Evolutionary conservation across 148 eudicot genomes (phyloP), one percentile per base, ranked within the genome.

Genomic region (Cornus florida): DNA sequence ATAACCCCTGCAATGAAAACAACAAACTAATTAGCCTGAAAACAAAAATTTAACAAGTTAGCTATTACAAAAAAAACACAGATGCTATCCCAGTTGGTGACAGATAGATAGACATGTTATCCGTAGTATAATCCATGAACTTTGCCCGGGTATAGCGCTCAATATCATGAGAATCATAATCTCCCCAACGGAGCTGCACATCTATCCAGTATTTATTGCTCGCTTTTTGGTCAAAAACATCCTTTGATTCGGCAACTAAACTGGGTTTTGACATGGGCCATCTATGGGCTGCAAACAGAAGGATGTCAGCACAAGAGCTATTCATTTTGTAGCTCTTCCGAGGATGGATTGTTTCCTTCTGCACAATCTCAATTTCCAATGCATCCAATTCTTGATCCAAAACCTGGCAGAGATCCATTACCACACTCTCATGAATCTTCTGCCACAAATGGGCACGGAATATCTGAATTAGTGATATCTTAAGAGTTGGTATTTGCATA

Each of bases 361-460:
- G 99, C 71, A 96, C 99, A 38, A 98, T 96, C 82, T 96, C 99
- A 75, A 96, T 96, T 80, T 96, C 99, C 79, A 96, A 79, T 17
- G 99, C 98, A 89, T 96, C 99, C 80, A 96, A 77, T 85, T 96
- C 99, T 70, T 96, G 99, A 86, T 96, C 99, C 82, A 96, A 82
- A 72, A 96, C 99, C 89, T 96, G 99, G 84, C 99, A 96, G 70
- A 96, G 97, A 86, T 96, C 99, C 99, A 96, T 96, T 71, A 96
- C 99, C 79, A 96, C 99, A 86, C 99, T 96, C 82, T 96, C 99
- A 78, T 96, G 99, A 80, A 96, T 84, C 89, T 96, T 97, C 91
- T 97, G 99, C 99, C 99, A 97, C 87, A 97, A 85, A 80, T 97
- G 99, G 24, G 99, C 99, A 80, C 99, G 98, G 92, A 97, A 97